Base-by-base conservation (phyloP, 1,139 yeast genomes). In the Hemisphaericaspora subhashii region DNA sequence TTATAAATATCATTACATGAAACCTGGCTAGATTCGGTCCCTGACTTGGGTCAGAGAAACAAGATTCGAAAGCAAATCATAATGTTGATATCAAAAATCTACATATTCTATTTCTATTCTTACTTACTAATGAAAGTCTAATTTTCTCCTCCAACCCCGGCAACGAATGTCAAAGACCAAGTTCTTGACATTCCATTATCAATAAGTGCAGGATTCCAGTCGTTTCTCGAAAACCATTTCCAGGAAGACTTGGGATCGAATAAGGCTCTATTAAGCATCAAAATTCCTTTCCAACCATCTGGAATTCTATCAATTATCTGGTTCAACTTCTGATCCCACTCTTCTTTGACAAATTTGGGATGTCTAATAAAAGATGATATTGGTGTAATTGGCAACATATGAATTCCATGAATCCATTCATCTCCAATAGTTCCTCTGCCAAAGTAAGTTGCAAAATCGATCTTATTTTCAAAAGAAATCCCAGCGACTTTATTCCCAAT, bases 341-440 rank as follows among this genome's bases (percentile, higher is more conserved):
- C 76, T 50, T 71, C 71, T 42, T 53, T 51, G 1, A 70, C 76
- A 55, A 67, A 71, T 16, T 47, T 51, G 5, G 58, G 57, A 6
- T 54, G 47, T 39, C 77, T 51, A 12, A 70, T 63, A 44, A 61
- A 69, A 2, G 72, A 64, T 1, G 74, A 68, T 8, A 66, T 51
- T 1, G 76, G 74, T 0, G 75, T 71, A 15, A 68, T 68, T 3
- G 77, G 77, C 12, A 71, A 48, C 76, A 71, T 71, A 44, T 71
- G 76, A 31, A 71, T 71, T 3, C 77, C 77, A 48, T 71, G 76
- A 30, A 71, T 68, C 71, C 73, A 70, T 48, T 70, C 74, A 42
- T 68, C 68, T 3, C 59, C 70, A 37, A 68, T 59, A 1, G 69
- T 59, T 3, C 74, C 73, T 40, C 70, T 55, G 6, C 77, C 77